Evolutionary conservation across 2,329 filamentous ascomycete genomes (phyloP).

Genomic region (Beauveria rudraprayagi): DNA sequence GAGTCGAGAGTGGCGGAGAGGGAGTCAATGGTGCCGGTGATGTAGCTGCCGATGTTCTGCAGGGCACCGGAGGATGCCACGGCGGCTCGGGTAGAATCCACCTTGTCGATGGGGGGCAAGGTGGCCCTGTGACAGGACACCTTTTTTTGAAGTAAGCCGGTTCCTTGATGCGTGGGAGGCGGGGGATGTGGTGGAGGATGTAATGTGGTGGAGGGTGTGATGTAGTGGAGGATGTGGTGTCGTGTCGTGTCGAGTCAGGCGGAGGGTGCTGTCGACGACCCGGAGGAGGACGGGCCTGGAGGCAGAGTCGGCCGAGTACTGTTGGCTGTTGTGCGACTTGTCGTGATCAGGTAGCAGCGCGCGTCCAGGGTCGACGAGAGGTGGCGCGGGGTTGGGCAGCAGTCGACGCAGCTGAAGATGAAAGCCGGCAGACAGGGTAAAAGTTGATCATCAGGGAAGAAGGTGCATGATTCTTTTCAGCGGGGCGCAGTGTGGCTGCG

Average conservation of each 20-base stretch:
- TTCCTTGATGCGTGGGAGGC: neutral
- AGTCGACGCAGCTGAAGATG: conserved; percentile 1
- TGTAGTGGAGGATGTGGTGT: neutral
- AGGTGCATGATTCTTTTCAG: conserved; percentile 7
- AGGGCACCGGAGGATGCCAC: conserved; percentile 57
- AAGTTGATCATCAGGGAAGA: conserved; percentile 5
- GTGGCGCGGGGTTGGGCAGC: conserved; percentile 4
- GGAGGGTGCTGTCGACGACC: neutral
- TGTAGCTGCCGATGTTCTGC: conserved; percentile 51
- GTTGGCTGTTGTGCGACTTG: neutral
- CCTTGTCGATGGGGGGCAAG: conserved; percentile 39
- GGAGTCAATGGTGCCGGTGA: conserved; percentile 44
- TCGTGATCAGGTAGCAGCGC: neutral
- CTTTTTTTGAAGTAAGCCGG: conserved; percentile 3
- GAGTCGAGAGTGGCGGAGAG: conserved; percentile 39
- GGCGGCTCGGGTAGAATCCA: conserved; percentile 51
- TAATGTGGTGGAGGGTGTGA: neutral
- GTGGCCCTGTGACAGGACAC: conserved; percentile 15
- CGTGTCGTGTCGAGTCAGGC: neutral
- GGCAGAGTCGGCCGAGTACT: neutral
- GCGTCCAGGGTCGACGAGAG: neutral
- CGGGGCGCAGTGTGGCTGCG: neutral
- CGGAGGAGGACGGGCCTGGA: neutral
- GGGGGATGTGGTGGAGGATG: neutral
- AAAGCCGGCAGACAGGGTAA: neutral